Evolutionary conservation across 1,284 basidiomycete genomes (phyloP), one percentile per base, ranked within the genome.

Genomic region (Neolentinus lepideus): DNA sequence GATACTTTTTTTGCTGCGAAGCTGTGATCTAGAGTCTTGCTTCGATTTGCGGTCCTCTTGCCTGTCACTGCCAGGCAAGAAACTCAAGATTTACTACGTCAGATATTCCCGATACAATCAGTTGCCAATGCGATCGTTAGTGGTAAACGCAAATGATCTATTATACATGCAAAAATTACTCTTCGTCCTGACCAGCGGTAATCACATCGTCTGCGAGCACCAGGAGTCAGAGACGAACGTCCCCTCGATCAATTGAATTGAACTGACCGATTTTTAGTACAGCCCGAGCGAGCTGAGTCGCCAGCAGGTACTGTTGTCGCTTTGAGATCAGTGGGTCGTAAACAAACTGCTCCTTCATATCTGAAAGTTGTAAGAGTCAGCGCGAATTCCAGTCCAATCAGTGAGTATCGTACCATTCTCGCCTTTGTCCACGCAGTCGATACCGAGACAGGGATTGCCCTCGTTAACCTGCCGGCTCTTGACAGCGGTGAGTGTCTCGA

Each of bases 311-410:
- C 69, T 99, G 97, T 71, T 98, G 95, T 65, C 96, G 81, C 77
- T 99, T 99, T 47, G 92, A 94, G 68, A 99, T 96, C 59, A 98
- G 78, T 27, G 96, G 95, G 69, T 99, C 96, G 66, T 96, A 96
- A 24, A 99, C 96, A 63, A 92, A 93, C 70, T 98, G 96, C 67
- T 90, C 82, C 78, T 91, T 96, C 96, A 99, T 99, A 66, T 99
- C 95, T 96, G 61, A 51, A 24, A 55, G 51, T 27, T 52, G 58
- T 26, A 51, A 24, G 21, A 24, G 43, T 51, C 55, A 36, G 31
- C 6, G 22, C 19, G 22, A 14, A 54, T 24, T 4, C 27, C 35
- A 51, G 31, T 12, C 52, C 52, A 56, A 52, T 29, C 22, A 14
- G 46, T 16, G 22, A 16, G 11, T 25, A n/a, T 71, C 85, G 54